Conservation (phyloP, 1,139 yeast species). For the Hansenula anomala region DNA sequence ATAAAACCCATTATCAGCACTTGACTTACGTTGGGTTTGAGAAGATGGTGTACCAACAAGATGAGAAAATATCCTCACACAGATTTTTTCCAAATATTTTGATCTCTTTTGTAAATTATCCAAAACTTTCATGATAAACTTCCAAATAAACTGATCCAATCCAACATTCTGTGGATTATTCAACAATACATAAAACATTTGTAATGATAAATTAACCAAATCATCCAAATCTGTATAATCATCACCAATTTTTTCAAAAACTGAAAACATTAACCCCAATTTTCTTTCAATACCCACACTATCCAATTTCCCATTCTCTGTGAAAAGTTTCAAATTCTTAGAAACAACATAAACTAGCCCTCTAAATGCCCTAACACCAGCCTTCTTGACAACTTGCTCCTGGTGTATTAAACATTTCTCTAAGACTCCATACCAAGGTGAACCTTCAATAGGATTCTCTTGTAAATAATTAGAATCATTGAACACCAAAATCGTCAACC, state of each 20-base stretch:
- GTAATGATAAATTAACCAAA: not conserved
- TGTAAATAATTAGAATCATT: slow-evolving; percentile 4
- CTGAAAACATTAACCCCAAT: slow-evolving; percentile 4
- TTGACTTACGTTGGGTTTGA: not conserved
- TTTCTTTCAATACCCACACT: not conserved
- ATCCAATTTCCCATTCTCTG: too few relatives aligned
- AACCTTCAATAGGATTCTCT: not conserved
- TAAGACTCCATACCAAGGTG: not conserved
- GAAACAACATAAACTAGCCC: slow-evolving; percentile 11
- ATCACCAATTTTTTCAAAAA: not conserved
- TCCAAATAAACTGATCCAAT: not conserved
- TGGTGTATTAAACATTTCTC: not conserved
- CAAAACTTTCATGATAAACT: not conserved
- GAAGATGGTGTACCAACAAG: too few relatives aligned
- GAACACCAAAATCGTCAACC: slow-evolving; percentile 11
- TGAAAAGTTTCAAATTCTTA: too few relatives aligned
- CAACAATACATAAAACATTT: slow-evolving; percentile 8
- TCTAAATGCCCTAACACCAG: slow-evolving; percentile 11
- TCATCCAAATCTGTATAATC: not conserved
- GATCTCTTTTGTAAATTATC: not conserved
- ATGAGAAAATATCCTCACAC: not conserved
- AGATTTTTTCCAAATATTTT: not conserved
- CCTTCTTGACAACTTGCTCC: too few relatives aligned
- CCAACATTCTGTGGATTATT: slow-evolving; percentile 3
- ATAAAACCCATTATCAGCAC: slow-evolving; percentile 1